A percentile compares a stretch with the other conserved stretches of the same genome.
phyloP scores from a whole-genome alignment of 129 eudicot genomes.

The Flaveria ramosissima region DNA sequence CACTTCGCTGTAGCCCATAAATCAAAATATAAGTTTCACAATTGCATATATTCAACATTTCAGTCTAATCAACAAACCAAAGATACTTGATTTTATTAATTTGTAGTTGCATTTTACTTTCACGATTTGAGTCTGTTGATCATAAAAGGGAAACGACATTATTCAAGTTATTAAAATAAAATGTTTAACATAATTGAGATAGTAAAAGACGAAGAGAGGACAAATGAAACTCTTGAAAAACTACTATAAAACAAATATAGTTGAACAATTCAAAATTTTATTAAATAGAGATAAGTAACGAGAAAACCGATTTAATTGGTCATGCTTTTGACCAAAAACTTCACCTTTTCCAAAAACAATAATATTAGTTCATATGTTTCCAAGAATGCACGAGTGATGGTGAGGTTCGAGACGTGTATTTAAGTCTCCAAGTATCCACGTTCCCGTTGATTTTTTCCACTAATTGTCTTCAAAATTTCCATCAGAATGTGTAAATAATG shows the following conservation, averaged over 20 bases:
- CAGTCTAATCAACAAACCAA: too few species aligned
- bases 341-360: constrained; percentile 15
- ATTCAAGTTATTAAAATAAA: not conserved
- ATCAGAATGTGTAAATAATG: not conserved
- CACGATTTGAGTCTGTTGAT: not conserved
- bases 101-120: not conserved
- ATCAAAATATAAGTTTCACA: too few species aligned
- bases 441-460: not conserved
- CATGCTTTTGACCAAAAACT: constrained; percentile 32
- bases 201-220: not conserved
- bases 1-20: too few species aligned
- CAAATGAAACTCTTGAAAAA: too few species aligned
- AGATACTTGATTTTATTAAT: not conserved
- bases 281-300: not conserved
- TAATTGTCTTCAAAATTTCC: constrained; percentile 21
- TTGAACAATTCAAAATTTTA: not conserved
- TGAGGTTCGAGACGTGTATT: constrained; percentile 25
- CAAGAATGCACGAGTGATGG: constrained; percentile 42
- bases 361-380: constrained; percentile 7
- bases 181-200: not conserved
- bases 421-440: constrained; percentile 32
- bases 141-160: not conserved
- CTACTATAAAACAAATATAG: not conserved
- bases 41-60: too few species aligned
- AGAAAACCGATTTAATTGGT: constrained; percentile 21